Conservation (phyloP, 305 asterid species). For the Plantago coronopus region DNA sequence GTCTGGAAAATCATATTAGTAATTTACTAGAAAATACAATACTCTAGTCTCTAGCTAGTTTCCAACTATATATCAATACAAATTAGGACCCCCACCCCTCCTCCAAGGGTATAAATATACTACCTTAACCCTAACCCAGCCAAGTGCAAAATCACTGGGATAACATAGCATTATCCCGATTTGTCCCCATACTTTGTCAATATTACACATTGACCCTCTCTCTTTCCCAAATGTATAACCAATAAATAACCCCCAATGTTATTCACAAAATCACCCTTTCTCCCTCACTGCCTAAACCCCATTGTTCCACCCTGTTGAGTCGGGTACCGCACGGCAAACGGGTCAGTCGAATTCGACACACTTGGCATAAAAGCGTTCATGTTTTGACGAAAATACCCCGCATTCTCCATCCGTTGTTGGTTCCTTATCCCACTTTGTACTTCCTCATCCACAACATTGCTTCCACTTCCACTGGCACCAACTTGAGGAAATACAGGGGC, state of each 20-base stretch:
- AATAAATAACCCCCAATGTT: background rate
- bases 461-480: background rate
- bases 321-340: slow-evolving; percentile 38
- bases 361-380: slow-evolving; percentile 22
- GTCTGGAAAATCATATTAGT: no score
- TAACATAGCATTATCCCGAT: background rate
- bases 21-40: background rate
- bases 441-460: slow-evolving; percentile 29
- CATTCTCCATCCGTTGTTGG: slow-evolving; percentile 21
- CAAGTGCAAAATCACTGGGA: slow-evolving; percentile 3
- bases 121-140: background rate
- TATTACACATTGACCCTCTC: background rate
- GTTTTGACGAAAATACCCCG: slow-evolving; percentile 21
- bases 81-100: no score
- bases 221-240: background rate
- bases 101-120: background rate
- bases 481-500: slow-evolving; percentile 19
- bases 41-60: no score
- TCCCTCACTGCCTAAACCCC: slow-evolving; percentile 37
- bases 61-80: background rate
- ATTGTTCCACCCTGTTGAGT: slow-evolving; percentile 23
- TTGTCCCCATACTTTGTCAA: background rate
- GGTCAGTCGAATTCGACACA: slow-evolving; percentile 28
- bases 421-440: slow-evolving; percentile 35
- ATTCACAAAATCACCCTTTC: background rate